These are phyloP conservation scores for Globisporangium barbulae DNA, from an alignment of 352 stramenopile genomes.

Conservation along the genomic window DNA sequence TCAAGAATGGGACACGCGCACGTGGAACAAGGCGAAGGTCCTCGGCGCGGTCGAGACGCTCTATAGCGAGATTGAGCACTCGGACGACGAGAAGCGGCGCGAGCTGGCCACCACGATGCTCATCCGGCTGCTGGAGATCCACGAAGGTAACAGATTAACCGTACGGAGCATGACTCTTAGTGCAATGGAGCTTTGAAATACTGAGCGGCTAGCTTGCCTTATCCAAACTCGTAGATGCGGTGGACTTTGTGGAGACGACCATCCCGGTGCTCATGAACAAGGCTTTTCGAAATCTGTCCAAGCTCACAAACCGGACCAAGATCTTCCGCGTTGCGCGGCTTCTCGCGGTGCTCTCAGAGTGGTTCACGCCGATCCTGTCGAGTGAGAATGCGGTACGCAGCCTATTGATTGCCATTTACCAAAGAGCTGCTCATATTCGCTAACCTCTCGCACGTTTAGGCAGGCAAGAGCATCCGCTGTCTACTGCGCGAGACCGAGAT, in stretches of 20 bases:
- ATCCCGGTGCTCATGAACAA: constrained; percentile 73
- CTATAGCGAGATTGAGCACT: constrained; percentile 62
- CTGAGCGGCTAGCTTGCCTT: no score
- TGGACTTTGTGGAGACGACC: constrained; percentile 62
- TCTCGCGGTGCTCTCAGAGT: constrained; percentile 52
- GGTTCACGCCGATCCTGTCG: constrained; percentile 58
- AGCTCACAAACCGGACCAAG: constrained; percentile 42
- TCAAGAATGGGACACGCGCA: constrained; percentile 76
- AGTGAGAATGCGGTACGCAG: constrained; percentile 50
- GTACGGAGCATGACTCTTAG: no score
- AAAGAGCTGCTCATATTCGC: neutral
- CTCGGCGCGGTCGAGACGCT: constrained; percentile 57
- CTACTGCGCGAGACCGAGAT: constrained; percentile 62
- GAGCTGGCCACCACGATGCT: constrained; percentile 70
- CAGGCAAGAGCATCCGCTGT: constrained; percentile 41
- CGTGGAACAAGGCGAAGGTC: constrained; percentile 62
- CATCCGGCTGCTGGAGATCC: constrained; percentile 55
- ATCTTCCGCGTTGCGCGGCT: constrained; percentile 57
- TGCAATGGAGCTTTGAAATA: no score
- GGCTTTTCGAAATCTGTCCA: constrained; percentile 61
- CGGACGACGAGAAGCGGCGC: constrained; percentile 34
- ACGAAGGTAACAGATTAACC: constrained; percentile 35
- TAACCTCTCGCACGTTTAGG: neutral
- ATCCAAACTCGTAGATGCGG: constrained; percentile 29
- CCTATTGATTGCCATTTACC: neutral